Base-by-base conservation (phyloP, 192 early-diverging fungal species). In the Backusella parvicylindrica region DNA sequence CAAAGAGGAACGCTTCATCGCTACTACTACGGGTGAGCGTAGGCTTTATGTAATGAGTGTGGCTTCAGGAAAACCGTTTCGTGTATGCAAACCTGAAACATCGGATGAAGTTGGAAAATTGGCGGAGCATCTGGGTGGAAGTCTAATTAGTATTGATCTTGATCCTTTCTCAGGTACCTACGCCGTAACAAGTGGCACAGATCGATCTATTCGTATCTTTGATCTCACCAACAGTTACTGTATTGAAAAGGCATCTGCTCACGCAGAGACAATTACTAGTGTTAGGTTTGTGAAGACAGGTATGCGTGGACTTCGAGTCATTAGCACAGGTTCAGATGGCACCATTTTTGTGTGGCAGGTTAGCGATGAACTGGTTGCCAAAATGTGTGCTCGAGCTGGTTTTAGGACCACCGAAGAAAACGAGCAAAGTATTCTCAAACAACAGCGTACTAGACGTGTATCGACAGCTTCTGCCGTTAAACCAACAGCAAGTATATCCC, bases 331-430 rank as follows among this genome's bases (percentile, higher is more conserved):
- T 67, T 88, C 88, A 0, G 93, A 95, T 74, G 93, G 93, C 16
- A 93, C 89, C 9, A 82, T 95, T 15, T 88, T 95, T 78, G 85
- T 95, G 0, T 95, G 94, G 94, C 82, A 82, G 49, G 64, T 94
- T 1, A 81, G 84, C 3, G 75, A 83, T 26, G 84, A 90, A 12
- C 21, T 93, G 1, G 40, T 72, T 37, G 47, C 73, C 4, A 70
- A 72, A 43, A 79, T 79, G 77, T 37, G 30, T 15, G 31, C 73
- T n/a, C 33, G 81, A 21, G 73, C 81, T 2, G 68, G 31, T 11
- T 77, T 79, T 18, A 35, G 40, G 6, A 68, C 41, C 1, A 26
- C 38, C 2, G 68, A 70, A 40, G 26, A 43, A 40, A 16, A 31
- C 18, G 21, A 68, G 5, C 66, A 68, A 9, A 66, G 7, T 8